phyloP scores from a whole-genome alignment of 2,329 filamentous ascomycete genomes.

The Diaporthe citriasiana region DNA sequence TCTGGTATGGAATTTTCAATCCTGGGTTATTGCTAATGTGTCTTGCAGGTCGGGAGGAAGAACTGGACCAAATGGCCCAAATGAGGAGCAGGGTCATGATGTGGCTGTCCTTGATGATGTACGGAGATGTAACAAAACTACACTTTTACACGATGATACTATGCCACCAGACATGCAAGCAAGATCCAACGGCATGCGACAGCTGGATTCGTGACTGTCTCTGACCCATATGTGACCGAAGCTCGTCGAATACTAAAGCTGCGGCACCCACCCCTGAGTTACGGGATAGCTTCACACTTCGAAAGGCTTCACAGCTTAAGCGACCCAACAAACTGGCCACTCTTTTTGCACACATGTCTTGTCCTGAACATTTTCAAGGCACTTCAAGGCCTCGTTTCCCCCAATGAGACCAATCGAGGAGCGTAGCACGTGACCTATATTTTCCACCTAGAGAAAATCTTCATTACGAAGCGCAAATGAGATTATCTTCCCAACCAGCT shows the following conservation, averaged over 20 bases:
- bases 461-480: background rate
- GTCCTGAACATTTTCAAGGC: too few relatives aligned
- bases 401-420: background rate
- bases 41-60: conserved; percentile 63
- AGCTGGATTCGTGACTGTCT: background rate
- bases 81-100: conserved; percentile 53
- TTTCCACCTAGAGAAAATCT: conserved; percentile 16
- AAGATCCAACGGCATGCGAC: background rate
- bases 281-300: conserved; percentile 8
- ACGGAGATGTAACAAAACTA: conserved; percentile 32
- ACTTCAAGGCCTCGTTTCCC: background rate
- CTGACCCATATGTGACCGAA: background rate
- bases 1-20: background rate
- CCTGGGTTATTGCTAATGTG: conserved; percentile 51
- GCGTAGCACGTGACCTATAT: conserved; percentile 40
- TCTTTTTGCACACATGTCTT: background rate
- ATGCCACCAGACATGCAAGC: background rate
- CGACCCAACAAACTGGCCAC: background rate
- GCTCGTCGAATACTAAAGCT: background rate
- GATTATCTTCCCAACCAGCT: background rate
- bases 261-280: background rate
- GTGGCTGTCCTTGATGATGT: conserved; percentile 1
- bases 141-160: background rate
- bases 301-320: background rate
- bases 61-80: conserved; percentile 72